Percentiles rank a stretch among this genome's conserved stretches.
phyloP scores from a whole-genome alignment of 176 grass and related monocot genomes.

The Puya raimondii region DNA sequence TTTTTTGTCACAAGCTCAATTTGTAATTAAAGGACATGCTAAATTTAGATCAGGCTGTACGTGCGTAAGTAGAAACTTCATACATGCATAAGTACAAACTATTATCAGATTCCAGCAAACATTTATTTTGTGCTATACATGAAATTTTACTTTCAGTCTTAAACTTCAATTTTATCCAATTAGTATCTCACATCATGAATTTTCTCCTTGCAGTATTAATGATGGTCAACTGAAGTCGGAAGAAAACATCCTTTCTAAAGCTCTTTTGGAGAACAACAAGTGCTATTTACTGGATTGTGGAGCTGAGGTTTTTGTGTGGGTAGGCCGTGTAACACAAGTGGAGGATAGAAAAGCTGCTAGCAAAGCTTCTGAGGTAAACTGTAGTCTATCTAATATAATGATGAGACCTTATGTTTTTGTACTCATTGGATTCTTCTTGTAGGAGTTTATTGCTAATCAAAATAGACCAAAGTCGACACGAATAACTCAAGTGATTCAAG shows the following conservation, averaged over 20 bases:
- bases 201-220: constrained; percentile 60
- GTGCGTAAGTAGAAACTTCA: no score
- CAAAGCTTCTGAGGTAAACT: constrained; percentile 81
- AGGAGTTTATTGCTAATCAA: constrained; percentile 74
- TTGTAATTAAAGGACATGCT: no score
- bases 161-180: neutral
- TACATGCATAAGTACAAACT: no score
- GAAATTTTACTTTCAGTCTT: no score
- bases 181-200: constrained; percentile 2
- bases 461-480: constrained; percentile 76
- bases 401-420: constrained; percentile 3
- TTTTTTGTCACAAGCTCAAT: neutral
- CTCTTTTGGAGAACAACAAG: constrained; percentile 73
- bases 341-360: constrained; percentile 89
- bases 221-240: constrained; percentile 74
- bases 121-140: no score
- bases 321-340: constrained; percentile 80
- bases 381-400: constrained; percentile 6
- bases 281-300: constrained; percentile 89
- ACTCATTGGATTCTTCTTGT: constrained; percentile 16
- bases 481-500: constrained; percentile 85
- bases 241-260: constrained; percentile 63
- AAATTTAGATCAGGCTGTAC: no score
- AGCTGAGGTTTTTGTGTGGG: constrained; percentile 89
- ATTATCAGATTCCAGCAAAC: no score